Evolutionary conservation across 176 grass and related monocot species (phyloP).

Genomic region (Oryza officinalis): DNA sequence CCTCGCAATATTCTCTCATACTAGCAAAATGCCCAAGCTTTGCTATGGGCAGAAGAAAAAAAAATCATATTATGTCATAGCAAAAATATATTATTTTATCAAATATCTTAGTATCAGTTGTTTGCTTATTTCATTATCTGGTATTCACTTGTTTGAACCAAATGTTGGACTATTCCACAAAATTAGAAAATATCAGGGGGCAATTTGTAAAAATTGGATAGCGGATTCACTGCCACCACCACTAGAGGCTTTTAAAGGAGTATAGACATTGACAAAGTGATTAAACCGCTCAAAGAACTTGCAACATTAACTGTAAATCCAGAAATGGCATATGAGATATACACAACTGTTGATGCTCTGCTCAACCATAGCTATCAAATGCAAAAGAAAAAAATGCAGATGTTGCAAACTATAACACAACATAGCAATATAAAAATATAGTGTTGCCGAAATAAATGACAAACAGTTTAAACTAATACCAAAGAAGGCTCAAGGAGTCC

Average conservation of each 20-base stretch:
- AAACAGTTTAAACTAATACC: not conserved
- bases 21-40: too few relatives aligned
- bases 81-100: too few relatives aligned
- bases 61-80: too few relatives aligned
- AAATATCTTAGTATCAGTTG: too few relatives aligned
- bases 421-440: not conserved
- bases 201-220: too few relatives aligned
- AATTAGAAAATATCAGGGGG: too few relatives aligned
- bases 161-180: too few relatives aligned
- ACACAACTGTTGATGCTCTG: not conserved
- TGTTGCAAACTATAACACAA: not conserved
- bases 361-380: not conserved
- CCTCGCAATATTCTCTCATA: not conserved
- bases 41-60: too few relatives aligned
- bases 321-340: not conserved
- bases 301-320: not conserved
- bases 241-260: too few relatives aligned
- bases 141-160: too few relatives aligned
- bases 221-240: too few relatives aligned
- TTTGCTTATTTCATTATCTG: too few relatives aligned
- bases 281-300: slow-evolving; percentile 2
- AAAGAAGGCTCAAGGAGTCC: not conserved
- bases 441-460: not conserved
- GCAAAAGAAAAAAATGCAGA: not conserved
- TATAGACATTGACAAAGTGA: not conserved